A percentile compares a stretch with the other conserved stretches of the same genome.
These are phyloP conservation scores for Perkinsus olseni DNA, from an alignment of 169 alveolate species.

Conservation along the genomic window DNA sequence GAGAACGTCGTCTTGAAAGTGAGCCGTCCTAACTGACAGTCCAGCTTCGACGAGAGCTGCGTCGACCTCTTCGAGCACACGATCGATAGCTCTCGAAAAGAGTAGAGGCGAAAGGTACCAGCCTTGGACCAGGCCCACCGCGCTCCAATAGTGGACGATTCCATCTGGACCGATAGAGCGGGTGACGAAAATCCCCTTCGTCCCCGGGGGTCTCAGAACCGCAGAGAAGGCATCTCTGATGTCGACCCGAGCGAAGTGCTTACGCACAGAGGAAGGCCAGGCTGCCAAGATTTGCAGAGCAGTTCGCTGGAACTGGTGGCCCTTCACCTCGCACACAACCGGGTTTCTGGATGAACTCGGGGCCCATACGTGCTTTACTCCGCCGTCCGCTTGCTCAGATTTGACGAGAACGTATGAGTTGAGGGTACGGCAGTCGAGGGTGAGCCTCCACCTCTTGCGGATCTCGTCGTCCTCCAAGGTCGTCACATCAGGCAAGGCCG, in stretches of 20 bases:
- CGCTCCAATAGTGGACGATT: not conserved
- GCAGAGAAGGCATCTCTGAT: not conserved
- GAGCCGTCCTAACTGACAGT: not conserved
- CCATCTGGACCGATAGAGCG: not conserved
- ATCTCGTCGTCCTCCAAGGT: not conserved
- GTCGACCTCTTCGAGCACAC: not conserved
- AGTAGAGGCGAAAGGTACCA: not conserved
- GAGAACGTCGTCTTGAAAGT: not conserved
- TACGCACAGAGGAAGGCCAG: not conserved
- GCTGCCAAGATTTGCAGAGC: not conserved
- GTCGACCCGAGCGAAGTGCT: not conserved
- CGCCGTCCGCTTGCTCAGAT: not conserved
- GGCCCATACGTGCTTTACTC: not conserved
- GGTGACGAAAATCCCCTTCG: not conserved
- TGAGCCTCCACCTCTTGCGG: not conserved
- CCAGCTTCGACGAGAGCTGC: not conserved
- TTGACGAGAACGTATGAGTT: not conserved
- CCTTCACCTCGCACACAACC: not conserved
- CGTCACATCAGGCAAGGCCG: not conserved
- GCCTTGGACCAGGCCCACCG: not conserved
- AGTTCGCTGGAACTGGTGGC: not conserved
- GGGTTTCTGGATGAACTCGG: not conserved
- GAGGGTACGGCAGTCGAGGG: not conserved
- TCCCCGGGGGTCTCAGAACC: not conserved
- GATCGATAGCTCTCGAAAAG: not conserved